Base-by-base conservation (phyloP, 2,329 filamentous ascomycete genomes). In the Coniochaeta hoffmannii region DNA sequence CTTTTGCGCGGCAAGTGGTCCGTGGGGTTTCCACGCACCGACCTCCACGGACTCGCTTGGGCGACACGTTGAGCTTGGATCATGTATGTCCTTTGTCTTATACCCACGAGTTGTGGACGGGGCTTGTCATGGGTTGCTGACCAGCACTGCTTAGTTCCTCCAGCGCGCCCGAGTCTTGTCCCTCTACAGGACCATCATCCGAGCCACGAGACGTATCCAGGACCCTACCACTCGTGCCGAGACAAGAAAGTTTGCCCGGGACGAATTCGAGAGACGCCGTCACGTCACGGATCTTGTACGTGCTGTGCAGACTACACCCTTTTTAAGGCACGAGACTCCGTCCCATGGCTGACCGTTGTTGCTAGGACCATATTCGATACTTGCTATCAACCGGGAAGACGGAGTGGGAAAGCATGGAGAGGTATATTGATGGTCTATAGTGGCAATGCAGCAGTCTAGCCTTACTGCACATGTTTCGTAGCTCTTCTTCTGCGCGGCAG, bases 341-440 rank as follows among this genome's bases (percentile, higher is more conserved):
- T 41, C 36, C 22, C n/a, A 17, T 50, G 54, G 56, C 54, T 56
- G 53, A 50, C 26, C 19, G n/a, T n/a, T 12, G 9, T 3, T 19
- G 19, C 28, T 58, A 83, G 81, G 69, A 71, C 60, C 83, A 86
- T 62, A 82, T 86, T 60, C 76, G 80, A 56, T 86, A 86, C 66
- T 75, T 87, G 35, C 67, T 86, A 56, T 85, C 82, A 10, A 85
- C 79, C 3, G 83, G 83, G 54, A 86, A 83, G 70, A 83, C 81
- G 26, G 79, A 86, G 64, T 86, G 83, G 82, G 80, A 86, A 62
- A 74, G 68, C 54, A 84, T 85, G 78, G 81, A 79, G 69, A 71
- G 77, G 61, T 81, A 80, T 69, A 78, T 82, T 65, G 69, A 71
- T 57, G 75, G 76, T 41, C 64, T 78, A 65, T 80, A 61, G 38